Evolutionary conservation across 129 eudicot species (phyloP).

Genomic region (Cynara cardunculus): DNA sequence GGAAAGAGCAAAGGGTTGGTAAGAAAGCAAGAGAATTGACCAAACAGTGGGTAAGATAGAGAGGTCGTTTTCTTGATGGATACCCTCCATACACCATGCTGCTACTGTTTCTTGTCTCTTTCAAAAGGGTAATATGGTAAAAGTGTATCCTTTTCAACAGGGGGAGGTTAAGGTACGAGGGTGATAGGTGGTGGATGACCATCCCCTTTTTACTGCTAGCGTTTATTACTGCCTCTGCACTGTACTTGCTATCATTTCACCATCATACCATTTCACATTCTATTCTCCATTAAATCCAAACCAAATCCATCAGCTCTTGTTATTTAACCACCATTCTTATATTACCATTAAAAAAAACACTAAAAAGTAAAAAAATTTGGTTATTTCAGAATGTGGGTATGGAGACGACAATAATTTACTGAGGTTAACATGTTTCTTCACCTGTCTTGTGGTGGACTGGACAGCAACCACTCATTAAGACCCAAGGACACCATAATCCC

Average conservation of each 20-base stretch:
- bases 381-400: too few relatives aligned
- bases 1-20: slow-evolving; percentile 13
- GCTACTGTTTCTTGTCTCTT: slow-evolving; percentile 25
- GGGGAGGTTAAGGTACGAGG: not conserved
- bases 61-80: slow-evolving; percentile 27
- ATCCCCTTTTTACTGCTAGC: not conserved
- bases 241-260: not conserved
- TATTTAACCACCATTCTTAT: not conserved
- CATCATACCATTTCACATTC: not conserved
- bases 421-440: too few relatives aligned
- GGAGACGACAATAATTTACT: too few relatives aligned
- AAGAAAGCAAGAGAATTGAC: slow-evolving; percentile 13
- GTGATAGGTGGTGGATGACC: not conserved
- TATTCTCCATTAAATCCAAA: too few relatives aligned
- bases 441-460: too few relatives aligned
- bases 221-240: not conserved
- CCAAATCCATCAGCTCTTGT: not conserved
- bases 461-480: too few relatives aligned
- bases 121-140: not conserved
- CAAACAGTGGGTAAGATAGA: not conserved
- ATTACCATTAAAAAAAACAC: too few relatives aligned
- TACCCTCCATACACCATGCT: not conserved
- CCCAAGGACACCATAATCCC: too few relatives aligned
- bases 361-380: too few relatives aligned
- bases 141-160: too few relatives aligned